These are phyloP conservation scores for Sugiyamaella neomexicana DNA, from an alignment of 1,139 yeast genomes.

Conservation along the genomic window DNA sequence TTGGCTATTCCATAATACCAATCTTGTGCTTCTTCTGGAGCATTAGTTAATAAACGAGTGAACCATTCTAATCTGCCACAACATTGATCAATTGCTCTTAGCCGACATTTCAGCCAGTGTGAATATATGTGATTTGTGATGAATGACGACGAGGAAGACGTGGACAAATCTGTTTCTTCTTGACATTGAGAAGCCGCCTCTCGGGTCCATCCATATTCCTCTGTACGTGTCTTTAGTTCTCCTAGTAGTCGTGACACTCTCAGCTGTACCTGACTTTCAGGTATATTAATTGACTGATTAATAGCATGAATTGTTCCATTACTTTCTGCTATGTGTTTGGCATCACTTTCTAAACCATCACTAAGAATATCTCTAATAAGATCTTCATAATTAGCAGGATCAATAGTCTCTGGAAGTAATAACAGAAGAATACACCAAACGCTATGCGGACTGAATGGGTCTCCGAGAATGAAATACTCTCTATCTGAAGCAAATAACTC, in stretches of 20 bases:
- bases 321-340: background rate
- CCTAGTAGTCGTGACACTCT: conserved; percentile 21
- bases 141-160: background rate
- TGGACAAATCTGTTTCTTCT: background rate
- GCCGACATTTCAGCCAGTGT: conserved; percentile 31
- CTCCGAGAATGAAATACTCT: conserved; percentile 15
- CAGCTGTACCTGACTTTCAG: conserved; percentile 21
- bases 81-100: conserved; percentile 28
- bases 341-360: conserved; percentile 12
- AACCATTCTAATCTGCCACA: conserved; percentile 25
- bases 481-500: conserved; percentile 21
- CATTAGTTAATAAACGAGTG: conserved; percentile 20
- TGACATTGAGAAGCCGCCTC: background rate
- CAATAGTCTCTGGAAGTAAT: conserved; percentile 29
- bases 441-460: conserved; percentile 22
- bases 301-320: background rate
- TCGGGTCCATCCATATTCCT: conserved; percentile 25
- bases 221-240: conserved; percentile 21
- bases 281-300: conserved; percentile 7
- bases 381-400: conserved; percentile 23
- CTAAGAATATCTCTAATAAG: conserved; percentile 21
- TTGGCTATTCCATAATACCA: conserved; percentile 32
- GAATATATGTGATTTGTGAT: conserved; percentile 16
- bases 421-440: conserved; percentile 27
- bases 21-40: conserved; percentile 22